Evolutionary conservation across 177 flowering plant genomes (phyloP), one percentile per base, ranked within the genome.

Genomic region (Tripterygium wilfordii): DNA sequence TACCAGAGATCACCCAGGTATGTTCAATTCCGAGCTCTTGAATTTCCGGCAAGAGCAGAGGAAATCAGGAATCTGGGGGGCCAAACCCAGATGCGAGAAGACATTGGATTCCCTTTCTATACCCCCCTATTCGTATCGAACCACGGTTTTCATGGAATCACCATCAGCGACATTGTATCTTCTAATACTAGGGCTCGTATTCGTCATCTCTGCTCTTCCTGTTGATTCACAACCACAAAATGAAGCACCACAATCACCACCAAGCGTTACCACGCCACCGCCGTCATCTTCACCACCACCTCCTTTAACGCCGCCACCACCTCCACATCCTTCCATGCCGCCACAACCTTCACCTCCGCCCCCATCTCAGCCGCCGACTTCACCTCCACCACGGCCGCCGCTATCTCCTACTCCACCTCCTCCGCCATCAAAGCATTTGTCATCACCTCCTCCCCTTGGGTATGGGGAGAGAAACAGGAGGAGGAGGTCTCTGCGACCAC

Each of bases 131-230:
- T n/a, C n/a, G n/a, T n/a, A n/a, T n/a, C n/a, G n/a, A n/a, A n/a
- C n/a, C n/a, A n/a, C n/a, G n/a, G n/a, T n/a, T n/a, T 49, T 45
- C 35, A 78, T 75, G 84, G 81, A 60, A 36, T 46, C 35, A 5
- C 52, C 57, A 48, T 55, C 64, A 8, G 31, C 65, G 1, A 52
- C 62, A 18, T 60, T 39, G 49, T 20, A 35, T 1, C 26, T 68
- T 26, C 21, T 57, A 4, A 44, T 48, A 51, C 46, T 69, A 5
- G 73, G 66, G 21, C 27, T 68, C 49, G 3, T 58, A 5, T 38
- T 63, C 13, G 19, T 53, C 42, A 13, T 67, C 39, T 61, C 10
- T 29, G 52, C 66, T 17, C 15, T 57, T 19, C 16, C 55, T 6
- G 65, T 48, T 9, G 49, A 70, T 16, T 62, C 74, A 28, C 61